phyloP scores from a whole-genome alignment of 768 basidiomycete species.

The Lactarius quietus region DNA sequence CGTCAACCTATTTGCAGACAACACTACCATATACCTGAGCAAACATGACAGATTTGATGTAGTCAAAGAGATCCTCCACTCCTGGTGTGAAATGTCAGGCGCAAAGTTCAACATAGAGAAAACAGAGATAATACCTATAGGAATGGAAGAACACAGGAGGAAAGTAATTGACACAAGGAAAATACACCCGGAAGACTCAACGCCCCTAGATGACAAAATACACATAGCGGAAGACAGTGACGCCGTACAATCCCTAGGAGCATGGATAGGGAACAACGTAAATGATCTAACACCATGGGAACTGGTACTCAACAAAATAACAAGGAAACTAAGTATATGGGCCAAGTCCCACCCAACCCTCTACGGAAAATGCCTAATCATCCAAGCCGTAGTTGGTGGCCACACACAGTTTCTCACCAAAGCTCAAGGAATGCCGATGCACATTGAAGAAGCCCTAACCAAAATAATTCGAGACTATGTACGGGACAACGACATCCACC shows the following conservation, averaged over 20 bases:
- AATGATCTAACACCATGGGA: too few species aligned
- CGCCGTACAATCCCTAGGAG: not conserved
- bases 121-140: slow-evolving; percentile 39
- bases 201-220: not conserved
- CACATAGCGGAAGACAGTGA: not conserved
- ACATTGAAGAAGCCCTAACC: too few species aligned
- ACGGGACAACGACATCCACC: too few species aligned
- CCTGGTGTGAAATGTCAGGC: slow-evolving; percentile 40
- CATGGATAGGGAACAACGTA: not conserved
- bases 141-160: slow-evolving; percentile 25
- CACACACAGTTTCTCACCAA: too few species aligned
- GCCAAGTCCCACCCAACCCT: too few species aligned
- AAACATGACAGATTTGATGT: slow-evolving; percentile 30
- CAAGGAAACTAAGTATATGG: too few species aligned
- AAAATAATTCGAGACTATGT: too few species aligned
- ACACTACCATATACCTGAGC: slow-evolving; percentile 28
- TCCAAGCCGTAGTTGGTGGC: too few species aligned
- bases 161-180: not conserved
- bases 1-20: not conserved
- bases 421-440: too few species aligned
- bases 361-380: too few species aligned
- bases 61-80: slow-evolving; percentile 32
- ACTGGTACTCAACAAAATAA: too few species aligned
- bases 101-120: slow-evolving; percentile 43
- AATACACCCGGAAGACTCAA: not conserved